Evolutionary conservation across 495 filamentous ascomycete genomes (phyloP).

Genomic region (Chaetomium cochliodes): DNA sequence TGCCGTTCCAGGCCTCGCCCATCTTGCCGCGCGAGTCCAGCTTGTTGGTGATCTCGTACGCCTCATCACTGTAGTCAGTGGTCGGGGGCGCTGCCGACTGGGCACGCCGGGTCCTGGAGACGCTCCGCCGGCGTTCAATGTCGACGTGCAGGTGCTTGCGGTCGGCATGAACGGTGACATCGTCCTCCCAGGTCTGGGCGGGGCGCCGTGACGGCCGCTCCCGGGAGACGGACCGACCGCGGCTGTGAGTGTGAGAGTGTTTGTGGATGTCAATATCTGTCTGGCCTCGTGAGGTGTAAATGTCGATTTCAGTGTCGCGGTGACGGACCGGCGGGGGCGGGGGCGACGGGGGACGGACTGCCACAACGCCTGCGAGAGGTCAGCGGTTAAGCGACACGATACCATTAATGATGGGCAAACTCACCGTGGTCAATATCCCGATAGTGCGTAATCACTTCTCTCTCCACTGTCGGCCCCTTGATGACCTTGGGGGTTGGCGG

Average conservation of each 20-base stretch:
- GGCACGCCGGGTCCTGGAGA: constrained; percentile 40
- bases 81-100: constrained; percentile 49
- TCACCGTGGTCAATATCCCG: constrained; percentile 85
- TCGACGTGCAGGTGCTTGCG: constrained; percentile 59
- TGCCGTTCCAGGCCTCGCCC: constrained; percentile 66
- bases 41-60: constrained; percentile 63
- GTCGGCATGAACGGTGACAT: constrained; percentile 49
- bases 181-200: constrained; percentile 40
- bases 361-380: constrained; percentile 40
- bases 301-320: constrained; percentile 55
- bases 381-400: constrained; percentile 9
- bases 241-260: constrained; percentile 34
- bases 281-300: constrained; percentile 45
- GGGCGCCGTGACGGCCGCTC: constrained; percentile 35
- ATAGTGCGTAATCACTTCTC: constrained; percentile 83
- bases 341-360: constrained; percentile 48
- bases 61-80: constrained; percentile 55
- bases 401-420: constrained; percentile 17
- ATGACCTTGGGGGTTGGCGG: constrained; percentile 55
- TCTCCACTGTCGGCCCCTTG: constrained; percentile 67
- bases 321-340: constrained; percentile 43
- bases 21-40: constrained; percentile 58
- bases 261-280: constrained; percentile 53
- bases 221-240: constrained; percentile 38
- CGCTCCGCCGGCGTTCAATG: constrained; percentile 45